A percentile compares a stretch with the other conserved stretches of the same genome.
phyloP scores from a whole-genome alignment of 1,139 yeast genomes.

The Pichia sp. region DNA sequence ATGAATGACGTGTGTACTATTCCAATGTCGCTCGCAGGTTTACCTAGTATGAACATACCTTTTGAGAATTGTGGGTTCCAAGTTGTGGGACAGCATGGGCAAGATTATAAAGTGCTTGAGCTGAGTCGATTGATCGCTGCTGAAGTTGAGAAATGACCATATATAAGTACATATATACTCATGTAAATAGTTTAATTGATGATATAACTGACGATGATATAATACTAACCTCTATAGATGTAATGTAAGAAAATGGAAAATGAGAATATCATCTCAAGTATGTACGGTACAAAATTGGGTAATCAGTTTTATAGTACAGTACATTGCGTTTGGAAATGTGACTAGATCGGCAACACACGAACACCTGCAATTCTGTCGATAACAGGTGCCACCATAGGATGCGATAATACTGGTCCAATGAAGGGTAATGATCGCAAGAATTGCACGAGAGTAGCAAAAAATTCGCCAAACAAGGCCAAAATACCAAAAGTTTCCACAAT shows the following conservation, averaged over 20 bases:
- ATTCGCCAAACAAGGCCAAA: slow-evolving; percentile 64
- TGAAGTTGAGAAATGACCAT: no score
- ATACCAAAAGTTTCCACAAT: slow-evolving; percentile 82
- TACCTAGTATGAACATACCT: slow-evolving; percentile 81
- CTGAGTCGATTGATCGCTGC: no score
- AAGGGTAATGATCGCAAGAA: slow-evolving; percentile 83
- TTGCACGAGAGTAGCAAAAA: slow-evolving; percentile 71
- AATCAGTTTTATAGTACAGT: no score
- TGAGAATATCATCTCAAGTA: no score
- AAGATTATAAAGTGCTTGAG: slow-evolving; percentile 56
- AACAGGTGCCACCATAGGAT: slow-evolving; percentile 78
- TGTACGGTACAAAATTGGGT: no score
- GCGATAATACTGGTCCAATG: slow-evolving; percentile 78
- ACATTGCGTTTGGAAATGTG: no score
- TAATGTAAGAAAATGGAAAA: no score
- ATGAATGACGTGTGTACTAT: slow-evolving; percentile 81
- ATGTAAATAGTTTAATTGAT: no score
- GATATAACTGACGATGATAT: no score
- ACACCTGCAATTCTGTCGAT: slow-evolving; percentile 60
- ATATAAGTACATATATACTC: no score
- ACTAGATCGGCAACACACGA: slow-evolving; percentile 54
- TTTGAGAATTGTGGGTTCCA: slow-evolving; percentile 59
- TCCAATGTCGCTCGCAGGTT: slow-evolving; percentile 87
- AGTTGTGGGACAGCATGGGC: slow-evolving; percentile 79
- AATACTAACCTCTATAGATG: no score